phyloP scores from a whole-genome alignment of 2,329 filamentous ascomycete species.

The Fusarium pseudonygamai region DNA sequence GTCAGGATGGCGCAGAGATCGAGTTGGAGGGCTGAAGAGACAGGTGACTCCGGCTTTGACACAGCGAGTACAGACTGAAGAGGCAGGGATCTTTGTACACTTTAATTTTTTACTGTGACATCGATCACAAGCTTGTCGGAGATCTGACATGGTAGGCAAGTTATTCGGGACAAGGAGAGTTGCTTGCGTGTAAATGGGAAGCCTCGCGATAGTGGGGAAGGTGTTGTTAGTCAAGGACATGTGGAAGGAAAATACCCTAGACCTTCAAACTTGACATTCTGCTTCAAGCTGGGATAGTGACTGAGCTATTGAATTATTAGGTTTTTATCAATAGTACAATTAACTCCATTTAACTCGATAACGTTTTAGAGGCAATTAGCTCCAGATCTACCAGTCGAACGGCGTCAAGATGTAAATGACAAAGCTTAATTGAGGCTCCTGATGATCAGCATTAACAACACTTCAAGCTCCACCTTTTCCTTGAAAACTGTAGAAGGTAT shows the following conservation, averaged over 20 bases:
- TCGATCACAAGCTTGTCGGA: constrained; percentile 53
- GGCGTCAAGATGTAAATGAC: background rate
- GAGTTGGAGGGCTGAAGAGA: constrained; percentile 53
- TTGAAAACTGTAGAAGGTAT: accelerated
- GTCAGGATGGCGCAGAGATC: constrained; percentile 30
- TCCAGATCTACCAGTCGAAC: background rate
- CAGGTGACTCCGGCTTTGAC: constrained; percentile 52
- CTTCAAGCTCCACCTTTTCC: no score
- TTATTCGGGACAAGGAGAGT: background rate
- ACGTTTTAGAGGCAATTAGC: no score
- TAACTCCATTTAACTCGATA: background rate
- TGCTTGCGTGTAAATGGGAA: background rate
- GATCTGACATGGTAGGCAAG: constrained; percentile 30
- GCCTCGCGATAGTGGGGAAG: background rate
- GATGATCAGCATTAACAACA: no score
- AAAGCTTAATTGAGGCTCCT: background rate
- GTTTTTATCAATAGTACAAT: no score
- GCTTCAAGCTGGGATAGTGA: background rate
- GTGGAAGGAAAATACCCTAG: background rate
- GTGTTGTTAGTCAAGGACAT: background rate
- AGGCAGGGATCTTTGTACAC: constrained; percentile 53
- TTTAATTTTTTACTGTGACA: constrained; percentile 59
- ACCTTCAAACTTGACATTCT: background rate
- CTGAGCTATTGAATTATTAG: no score
- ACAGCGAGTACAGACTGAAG: constrained; percentile 53